These are phyloP conservation scores for Aspergillus spinulosporus DNA, from an alignment of 2,329 filamentous ascomycete genomes.

Conservation along the genomic window DNA sequence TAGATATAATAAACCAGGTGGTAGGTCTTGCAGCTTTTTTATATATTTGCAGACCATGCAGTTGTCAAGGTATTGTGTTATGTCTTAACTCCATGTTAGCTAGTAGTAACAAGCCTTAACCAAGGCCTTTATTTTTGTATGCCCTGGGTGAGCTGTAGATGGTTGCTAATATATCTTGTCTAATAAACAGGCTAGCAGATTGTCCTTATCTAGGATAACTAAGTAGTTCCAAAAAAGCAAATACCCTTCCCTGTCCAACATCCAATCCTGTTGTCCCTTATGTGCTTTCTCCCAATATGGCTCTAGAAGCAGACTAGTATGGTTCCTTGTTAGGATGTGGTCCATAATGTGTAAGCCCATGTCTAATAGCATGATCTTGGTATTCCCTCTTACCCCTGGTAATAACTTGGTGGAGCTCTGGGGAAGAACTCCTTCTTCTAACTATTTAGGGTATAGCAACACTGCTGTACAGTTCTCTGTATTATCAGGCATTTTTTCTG, in stretches of 20 bases:
- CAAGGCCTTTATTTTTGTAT: not conserved
- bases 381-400: not conserved
- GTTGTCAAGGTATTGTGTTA: not conserved
- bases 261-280: not conserved
- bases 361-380: not conserved
- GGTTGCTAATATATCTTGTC: not conserved
- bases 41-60: not conserved
- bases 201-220: not conserved
- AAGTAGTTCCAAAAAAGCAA: not conserved
- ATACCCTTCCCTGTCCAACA: not conserved
- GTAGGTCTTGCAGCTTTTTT: not conserved
- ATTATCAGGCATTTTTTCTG: not conserved
- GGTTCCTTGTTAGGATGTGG: not conserved
- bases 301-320: not conserved
- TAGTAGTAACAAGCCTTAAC: not conserved
- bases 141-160: not conserved
- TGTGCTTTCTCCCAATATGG: no score
- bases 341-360: not conserved
- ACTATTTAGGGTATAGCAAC: not conserved
- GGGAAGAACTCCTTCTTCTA: not conserved
- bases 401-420: not conserved
- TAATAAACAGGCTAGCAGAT: not conserved
- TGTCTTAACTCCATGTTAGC: not conserved
- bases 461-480: not conserved
- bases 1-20: not conserved